These are phyloP conservation scores for Petunia hybrid DNA, from an alignment of 305 asterid genomes.

Conservation along the genomic window DNA sequence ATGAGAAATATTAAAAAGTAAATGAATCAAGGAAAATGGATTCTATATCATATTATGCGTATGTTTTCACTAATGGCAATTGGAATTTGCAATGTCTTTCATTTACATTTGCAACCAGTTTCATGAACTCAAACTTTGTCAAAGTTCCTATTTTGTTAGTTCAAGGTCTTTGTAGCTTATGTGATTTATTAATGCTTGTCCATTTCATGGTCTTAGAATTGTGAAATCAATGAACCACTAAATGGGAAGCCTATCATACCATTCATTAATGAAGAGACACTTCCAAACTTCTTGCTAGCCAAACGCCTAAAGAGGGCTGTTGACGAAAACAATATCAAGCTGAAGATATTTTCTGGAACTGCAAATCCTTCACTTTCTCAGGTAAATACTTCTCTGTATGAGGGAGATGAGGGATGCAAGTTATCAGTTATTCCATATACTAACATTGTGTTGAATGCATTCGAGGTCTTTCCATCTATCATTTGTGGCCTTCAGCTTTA, in stretches of 20 bases:
- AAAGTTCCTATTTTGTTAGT: neutral
- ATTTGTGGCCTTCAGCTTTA: neutral
- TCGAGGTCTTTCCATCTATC: neutral
- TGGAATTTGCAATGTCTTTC: neutral
- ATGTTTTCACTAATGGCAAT: neutral
- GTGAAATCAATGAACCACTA: slow-evolving; percentile 63
- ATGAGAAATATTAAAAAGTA: neutral
- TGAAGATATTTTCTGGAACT: slow-evolving; percentile 76
- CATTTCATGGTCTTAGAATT: slow-evolving; percentile 54
- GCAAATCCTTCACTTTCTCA: slow-evolving; percentile 77
- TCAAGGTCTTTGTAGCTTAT: slow-evolving; percentile 12
- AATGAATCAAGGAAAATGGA: neutral
- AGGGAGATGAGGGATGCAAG: slow-evolving; percentile 16
- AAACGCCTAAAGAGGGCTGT: slow-evolving; percentile 57
- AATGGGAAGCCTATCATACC: slow-evolving; percentile 80
- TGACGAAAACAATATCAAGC: slow-evolving; percentile 42
- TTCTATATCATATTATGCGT: neutral
- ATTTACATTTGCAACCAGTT: neutral
- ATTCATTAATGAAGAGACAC: slow-evolving; percentile 59
- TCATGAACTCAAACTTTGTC: neutral
- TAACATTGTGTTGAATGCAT: slow-evolving; percentile 3
- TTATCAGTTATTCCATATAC: neutral
- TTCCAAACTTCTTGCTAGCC: slow-evolving; percentile 67
- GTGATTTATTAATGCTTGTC: slow-evolving; percentile 25
- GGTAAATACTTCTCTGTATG: slow-evolving; percentile 46